phyloP scores from a whole-genome alignment of 2,329 filamentous ascomycete genomes.

The Penicillium olsonii region DNA sequence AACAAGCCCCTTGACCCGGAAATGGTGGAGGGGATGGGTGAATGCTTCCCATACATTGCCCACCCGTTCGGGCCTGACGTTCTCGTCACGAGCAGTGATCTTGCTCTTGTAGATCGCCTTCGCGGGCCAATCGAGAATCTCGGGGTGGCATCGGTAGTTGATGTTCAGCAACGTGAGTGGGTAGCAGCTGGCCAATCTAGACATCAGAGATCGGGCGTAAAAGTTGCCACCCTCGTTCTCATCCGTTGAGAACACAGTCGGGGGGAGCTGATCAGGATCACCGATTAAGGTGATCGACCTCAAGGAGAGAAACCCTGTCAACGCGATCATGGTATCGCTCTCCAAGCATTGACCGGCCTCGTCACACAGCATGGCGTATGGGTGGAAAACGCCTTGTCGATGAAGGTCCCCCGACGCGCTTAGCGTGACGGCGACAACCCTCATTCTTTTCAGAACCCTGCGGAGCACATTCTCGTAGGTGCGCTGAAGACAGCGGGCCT shows the following conservation, averaged over 20 bases:
- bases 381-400: background rate
- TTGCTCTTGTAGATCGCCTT: background rate
- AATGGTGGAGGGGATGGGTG: background rate
- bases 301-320: constrained; percentile 5
- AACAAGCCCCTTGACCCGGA: background rate
- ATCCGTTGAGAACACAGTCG: constrained; percentile 11
- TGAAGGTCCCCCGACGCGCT: background rate
- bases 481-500: background rate
- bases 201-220: constrained; percentile 6
- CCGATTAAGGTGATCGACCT: constrained; percentile 12
- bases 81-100: background rate
- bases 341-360: constrained; percentile 17
- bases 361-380: constrained; percentile 15
- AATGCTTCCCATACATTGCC: background rate
- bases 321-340: constrained; percentile 14
- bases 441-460: background rate
- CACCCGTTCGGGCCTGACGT: background rate
- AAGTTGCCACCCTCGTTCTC: constrained; percentile 10
- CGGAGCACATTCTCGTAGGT: background rate
- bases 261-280: constrained; percentile 13
- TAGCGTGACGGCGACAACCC: constrained; percentile 3
- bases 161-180: background rate
- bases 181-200: background rate
- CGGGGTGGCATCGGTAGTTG: background rate
- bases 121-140: background rate